Base-by-base conservation (phyloP, 768 basidiomycete species). In the Cubamyces sp. region DNA sequence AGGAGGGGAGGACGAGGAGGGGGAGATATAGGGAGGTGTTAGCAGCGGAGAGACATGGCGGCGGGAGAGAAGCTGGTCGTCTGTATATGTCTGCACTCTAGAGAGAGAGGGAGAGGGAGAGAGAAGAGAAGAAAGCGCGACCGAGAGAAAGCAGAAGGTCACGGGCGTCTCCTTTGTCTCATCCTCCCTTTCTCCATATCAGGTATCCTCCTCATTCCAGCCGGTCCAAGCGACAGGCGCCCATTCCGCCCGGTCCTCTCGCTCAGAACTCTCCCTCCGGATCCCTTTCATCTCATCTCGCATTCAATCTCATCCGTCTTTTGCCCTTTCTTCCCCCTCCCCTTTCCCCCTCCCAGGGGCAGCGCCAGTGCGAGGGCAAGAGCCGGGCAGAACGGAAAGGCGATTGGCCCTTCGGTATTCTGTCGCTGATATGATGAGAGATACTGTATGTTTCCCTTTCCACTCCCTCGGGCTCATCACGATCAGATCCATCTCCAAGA, bases 121-220 rank as follows among this genome's bases (percentile, higher is more conserved):
- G 45, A 18, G 41, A 6, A 19, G 26, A 40, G 51, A 39, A n/a
- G 15, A 54, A 53, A 48, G 57, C 42, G 11, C 16, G 19, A 23
- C 3, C 21, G n/a, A 48, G 42, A 57, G 61, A 62, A 57, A 58
- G 58, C 50, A 57, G 55, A 62, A 48, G 54, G 16, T 4, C 8
- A n/a, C 51, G 21, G 62, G 62, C 62, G 62, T 21, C 46, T 58
- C 37, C 62, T 63, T 58, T 63, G 61, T 63, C 43, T 57, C 43
- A 46, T 26, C 23, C 50, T 52, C 48, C 30, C 46, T 3, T 43
- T 37, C 7, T 1, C 61, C 56, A 26, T 39, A 62, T 51, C 40
- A 3, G 60, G 61, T 9, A 41, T 2, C 48, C 16, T 14, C 28
- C 15, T 43, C n/a, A 25, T 45, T 8, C 59, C 34, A 37, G 53